These are phyloP conservation scores for Quercus lobata DNA, from an alignment of 331 rosid species.

Conservation along the genomic window DNA sequence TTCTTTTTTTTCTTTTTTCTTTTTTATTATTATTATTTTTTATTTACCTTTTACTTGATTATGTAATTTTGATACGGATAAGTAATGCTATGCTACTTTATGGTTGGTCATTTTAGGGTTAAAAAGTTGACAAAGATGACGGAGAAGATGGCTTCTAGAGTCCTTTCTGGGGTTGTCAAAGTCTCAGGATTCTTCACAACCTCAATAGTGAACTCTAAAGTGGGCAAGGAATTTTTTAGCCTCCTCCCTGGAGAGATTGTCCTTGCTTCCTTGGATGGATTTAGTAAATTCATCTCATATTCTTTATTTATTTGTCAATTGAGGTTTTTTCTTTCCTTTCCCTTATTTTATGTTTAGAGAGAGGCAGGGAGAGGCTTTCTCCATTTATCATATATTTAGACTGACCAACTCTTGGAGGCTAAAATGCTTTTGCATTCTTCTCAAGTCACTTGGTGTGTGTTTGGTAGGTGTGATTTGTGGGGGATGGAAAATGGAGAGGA, in stretches of 20 bases:
- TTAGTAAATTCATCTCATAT: constrained; percentile 44
- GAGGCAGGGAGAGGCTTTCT: not conserved
- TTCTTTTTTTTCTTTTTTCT: no score
- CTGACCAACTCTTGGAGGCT: no score
- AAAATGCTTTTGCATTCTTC: no score
- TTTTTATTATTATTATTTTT: not conserved
- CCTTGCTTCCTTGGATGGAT: constrained; percentile 96
- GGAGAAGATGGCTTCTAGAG: constrained; percentile 60
- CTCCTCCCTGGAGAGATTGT: constrained; percentile 82
- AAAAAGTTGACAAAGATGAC: constrained; percentile 78
- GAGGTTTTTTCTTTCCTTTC: not conserved
- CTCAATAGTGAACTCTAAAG: constrained; percentile 60
- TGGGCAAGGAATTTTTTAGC: constrained; percentile 73
- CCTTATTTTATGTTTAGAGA: not conserved
- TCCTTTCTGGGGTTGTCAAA: constrained; percentile 75
- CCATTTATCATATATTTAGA: not conserved
- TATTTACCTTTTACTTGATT: not conserved
- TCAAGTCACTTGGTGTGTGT: no score
- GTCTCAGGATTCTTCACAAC: constrained; percentile 81
- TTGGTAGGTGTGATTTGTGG: no score
- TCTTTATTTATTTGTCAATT: not conserved
- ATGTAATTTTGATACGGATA: not conserved
- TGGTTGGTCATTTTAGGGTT: constrained; percentile 44
- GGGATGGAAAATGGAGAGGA: no score
- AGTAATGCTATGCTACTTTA: not conserved